Evolutionary conservation across 257 asterid species (phyloP).

Genomic region (Ocimum tenuiflorum): DNA sequence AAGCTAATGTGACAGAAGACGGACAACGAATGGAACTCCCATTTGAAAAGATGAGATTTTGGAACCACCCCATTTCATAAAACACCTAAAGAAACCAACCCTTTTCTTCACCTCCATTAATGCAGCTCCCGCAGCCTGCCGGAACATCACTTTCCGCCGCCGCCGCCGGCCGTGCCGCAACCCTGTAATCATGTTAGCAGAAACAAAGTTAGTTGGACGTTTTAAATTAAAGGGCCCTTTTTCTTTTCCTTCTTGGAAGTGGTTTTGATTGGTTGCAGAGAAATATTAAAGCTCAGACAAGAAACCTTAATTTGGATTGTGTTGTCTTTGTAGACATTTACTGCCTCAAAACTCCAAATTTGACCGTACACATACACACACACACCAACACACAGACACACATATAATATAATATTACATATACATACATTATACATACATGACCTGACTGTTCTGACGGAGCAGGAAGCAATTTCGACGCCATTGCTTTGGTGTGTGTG

Average conservation of each 20-base stretch:
- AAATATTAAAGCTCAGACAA: conserved; percentile 10
- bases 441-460: conserved; percentile 36
- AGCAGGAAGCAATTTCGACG: conserved; percentile 39
- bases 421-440: too few species aligned
- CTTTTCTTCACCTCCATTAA: background rate
- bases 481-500: conserved; percentile 2
- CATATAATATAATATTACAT: too few species aligned
- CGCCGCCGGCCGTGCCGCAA: background rate
- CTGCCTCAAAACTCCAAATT: background rate
- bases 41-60: conserved; percentile 7
- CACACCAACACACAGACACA: too few species aligned
- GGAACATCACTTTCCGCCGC: background rate
- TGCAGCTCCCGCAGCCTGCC: background rate
- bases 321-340: conserved; percentile 16
- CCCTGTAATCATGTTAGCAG: conserved; percentile 9
- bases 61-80: conserved; percentile 12
- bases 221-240: too few species aligned
- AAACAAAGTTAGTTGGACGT: background rate
- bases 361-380: background rate
- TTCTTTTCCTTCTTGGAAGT: background rate
- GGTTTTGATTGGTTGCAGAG: background rate
- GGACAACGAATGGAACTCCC: background rate
- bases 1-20: conserved; percentile 16
- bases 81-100: background rate
- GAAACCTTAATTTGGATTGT: conserved; percentile 17